Percentiles rank a stretch among this genome's conserved stretches.
Evolutionary conservation across 169 alveolate genomes (phyloP).

Genomic region (Eimeria tenella): DNA sequence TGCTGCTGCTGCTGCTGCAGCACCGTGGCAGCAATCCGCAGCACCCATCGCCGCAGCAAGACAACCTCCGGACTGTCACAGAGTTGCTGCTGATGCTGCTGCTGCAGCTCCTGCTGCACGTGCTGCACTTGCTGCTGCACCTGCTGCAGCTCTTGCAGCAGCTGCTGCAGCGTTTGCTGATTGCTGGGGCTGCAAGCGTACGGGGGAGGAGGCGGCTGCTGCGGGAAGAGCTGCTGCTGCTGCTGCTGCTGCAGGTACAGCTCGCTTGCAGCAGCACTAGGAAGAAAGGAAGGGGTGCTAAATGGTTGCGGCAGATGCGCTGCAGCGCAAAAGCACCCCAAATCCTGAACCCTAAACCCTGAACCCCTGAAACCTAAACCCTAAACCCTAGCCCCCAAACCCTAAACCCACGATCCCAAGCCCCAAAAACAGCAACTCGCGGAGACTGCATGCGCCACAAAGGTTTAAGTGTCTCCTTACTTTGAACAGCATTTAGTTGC

Average conservation of each 20-base stretch:
- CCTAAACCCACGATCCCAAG: neutral
- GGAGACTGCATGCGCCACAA: neutral
- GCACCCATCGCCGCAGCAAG: slow-evolving; percentile 58
- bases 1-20: slow-evolving; percentile 70
- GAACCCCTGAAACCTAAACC: neutral
- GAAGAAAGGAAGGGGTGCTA: slow-evolving; percentile 29
- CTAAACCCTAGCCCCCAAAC: neutral
- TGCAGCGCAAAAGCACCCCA: slow-evolving; percentile 2
- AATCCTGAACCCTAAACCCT: neutral
- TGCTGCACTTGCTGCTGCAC: slow-evolving; percentile 50
- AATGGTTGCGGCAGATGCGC: slow-evolving; percentile 53
- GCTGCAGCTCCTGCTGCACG: slow-evolving; percentile 52
- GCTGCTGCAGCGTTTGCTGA: slow-evolving; percentile 55
- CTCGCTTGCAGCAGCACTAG: slow-evolving; percentile 53
- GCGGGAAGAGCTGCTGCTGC: slow-evolving; percentile 63
- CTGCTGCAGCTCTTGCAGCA: slow-evolving; percentile 56
- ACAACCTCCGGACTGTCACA: slow-evolving; percentile 26
- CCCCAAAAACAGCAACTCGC: neutral
- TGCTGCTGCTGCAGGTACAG: slow-evolving; percentile 53
- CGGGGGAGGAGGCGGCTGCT: slow-evolving; percentile 65
- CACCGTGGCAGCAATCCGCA: slow-evolving; percentile 56
- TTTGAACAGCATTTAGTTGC: slow-evolving; percentile 21
- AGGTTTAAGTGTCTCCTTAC: neutral
- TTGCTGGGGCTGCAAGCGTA: slow-evolving; percentile 50
- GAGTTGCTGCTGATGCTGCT: slow-evolving; percentile 42